Conservation (phyloP, 148 eudicot species). For the Camellia lanceoleosa region DNA sequence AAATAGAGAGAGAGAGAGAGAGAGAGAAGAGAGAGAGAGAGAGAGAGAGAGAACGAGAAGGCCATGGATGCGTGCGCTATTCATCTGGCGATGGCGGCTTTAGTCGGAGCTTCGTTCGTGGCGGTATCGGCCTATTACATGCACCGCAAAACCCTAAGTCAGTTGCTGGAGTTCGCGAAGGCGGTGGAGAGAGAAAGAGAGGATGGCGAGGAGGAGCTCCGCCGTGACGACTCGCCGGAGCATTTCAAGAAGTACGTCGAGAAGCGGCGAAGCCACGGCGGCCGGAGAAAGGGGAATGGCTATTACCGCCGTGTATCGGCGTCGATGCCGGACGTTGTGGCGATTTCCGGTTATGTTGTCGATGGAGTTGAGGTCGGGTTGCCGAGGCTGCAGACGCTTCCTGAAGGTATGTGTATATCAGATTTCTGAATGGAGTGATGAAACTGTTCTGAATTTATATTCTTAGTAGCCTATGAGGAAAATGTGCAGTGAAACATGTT, state of each 20-base stretch:
- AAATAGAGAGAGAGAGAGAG: no score
- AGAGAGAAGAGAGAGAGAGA: background rate
- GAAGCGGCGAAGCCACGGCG: constrained; percentile 30
- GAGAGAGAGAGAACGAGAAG: background rate
- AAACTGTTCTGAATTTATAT: background rate
- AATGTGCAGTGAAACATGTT: background rate
- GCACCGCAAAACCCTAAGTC: constrained; percentile 91
- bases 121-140: constrained; percentile 96
- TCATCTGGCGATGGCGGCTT: constrained; percentile 94
- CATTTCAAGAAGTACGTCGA: constrained; percentile 24
- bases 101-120: constrained; percentile 88
- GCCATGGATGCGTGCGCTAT: constrained; percentile 64
- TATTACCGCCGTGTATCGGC: constrained; percentile 52
- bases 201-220: constrained; percentile 26
- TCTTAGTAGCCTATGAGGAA: background rate
- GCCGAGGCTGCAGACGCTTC: constrained; percentile 72
- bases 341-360: constrained; percentile 38
- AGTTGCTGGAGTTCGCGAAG: constrained; percentile 84
- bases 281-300: constrained; percentile 40
- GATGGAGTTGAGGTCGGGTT: constrained; percentile 73
- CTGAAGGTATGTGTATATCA: constrained; percentile 50
- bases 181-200: constrained; percentile 54
- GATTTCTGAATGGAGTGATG: constrained; percentile 14
- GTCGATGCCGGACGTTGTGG: constrained; percentile 65
- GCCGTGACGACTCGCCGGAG: constrained; percentile 25